phyloP scores from a whole-genome alignment of 208 protist genomes.

The Histomonas meleagridis region DNA sequence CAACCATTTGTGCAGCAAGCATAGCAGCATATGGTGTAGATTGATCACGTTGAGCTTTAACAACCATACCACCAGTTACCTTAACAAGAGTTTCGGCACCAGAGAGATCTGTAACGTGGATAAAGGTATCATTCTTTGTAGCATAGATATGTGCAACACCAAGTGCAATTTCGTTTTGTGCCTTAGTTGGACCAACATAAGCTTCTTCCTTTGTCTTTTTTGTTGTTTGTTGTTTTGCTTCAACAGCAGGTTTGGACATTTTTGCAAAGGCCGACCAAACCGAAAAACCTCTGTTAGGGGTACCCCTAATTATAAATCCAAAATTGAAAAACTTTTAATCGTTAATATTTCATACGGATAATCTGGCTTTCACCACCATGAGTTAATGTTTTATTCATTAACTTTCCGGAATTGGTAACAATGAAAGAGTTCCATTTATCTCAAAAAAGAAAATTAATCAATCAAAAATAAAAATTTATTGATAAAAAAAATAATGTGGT shows the following conservation, averaged over 20 bases:
- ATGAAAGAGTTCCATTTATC: too few relatives aligned
- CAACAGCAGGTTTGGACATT: neutral
- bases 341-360: too few relatives aligned
- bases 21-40: conserved; percentile 89
- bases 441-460: too few relatives aligned
- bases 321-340: too few relatives aligned
- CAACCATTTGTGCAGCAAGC: conserved; percentile 96
- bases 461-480: too few relatives aligned
- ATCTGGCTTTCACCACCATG: too few relatives aligned
- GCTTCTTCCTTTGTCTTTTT: neutral
- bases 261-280: too few relatives aligned
- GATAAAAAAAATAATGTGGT: too few relatives aligned
- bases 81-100: conserved; percentile 51
- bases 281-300: too few relatives aligned
- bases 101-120: conserved; percentile 72
- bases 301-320: too few relatives aligned
- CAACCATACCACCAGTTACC: conserved; percentile 79
- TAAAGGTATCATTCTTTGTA: conserved; percentile 99
- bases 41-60: neutral
- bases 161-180: neutral
- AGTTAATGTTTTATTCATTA: too few relatives aligned
- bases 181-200: neutral
- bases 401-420: too few relatives aligned
- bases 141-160: conserved; percentile 59
- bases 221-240: neutral